Base-by-base conservation (phyloP, 1,284 basidiomycete species). In the Leccinum pachyderme region DNA sequence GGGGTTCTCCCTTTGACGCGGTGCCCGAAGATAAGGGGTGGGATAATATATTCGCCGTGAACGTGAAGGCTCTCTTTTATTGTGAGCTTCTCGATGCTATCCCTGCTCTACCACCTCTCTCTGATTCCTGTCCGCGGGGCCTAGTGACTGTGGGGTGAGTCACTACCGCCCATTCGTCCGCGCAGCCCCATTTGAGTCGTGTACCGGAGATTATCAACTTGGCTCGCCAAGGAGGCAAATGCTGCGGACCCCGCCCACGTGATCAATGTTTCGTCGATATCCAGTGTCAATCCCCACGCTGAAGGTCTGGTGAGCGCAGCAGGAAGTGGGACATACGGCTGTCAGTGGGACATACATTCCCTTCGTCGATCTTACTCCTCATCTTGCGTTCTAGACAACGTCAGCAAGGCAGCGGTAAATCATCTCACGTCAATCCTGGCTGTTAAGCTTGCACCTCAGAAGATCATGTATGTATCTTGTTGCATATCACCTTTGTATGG, bases 401-500 rank as follows among this genome's bases (percentile, higher is more conserved):
- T 91, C 2, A 92, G 89, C 69, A 94, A 94, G 72, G 87, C 87
- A 18, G 87, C 87, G 44, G 87, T 89, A 8, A 92, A 93, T 71
- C 91, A 94, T 63, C 81, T 95, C 33, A 92, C 92, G 2, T 82
- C 84, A 28, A 77, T 80, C 51, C 77, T 95, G 28, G 89, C 93
- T 2, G 73, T 83, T 43, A 88, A 89, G 51, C 78, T 95, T 7
- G 82, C 77, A 3, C 76, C 77, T 12, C 73, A 73, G 25, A 78
- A 80, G 59, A 81, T 92, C 69, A 89, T 84, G 84, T 89, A 70
- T 29, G 84, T 65, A 12, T 33, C 50, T n/a, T 35, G n/a, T 9
- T 37, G 18, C 18, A 18, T 39, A 18, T 7, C 12, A 3, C 13
- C 32, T 39, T 39, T 39, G 37, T 18, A 18, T 11, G 11, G 22